Conservation (phyloP, 2,329 filamentous ascomycete genomes). For the Parastagonospora avenae region DNA sequence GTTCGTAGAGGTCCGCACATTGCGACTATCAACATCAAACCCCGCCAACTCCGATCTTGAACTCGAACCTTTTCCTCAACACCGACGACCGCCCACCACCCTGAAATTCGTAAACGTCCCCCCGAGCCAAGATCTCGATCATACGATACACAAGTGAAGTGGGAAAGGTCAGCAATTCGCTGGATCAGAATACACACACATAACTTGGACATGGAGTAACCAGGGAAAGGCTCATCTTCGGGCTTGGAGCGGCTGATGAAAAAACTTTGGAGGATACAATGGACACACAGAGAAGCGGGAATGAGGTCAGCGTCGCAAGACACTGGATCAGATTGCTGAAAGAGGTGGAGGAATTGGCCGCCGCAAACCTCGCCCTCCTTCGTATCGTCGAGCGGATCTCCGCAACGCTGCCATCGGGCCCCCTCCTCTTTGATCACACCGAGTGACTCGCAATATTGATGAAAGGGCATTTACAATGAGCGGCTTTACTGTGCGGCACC, state of each 20-base stretch:
- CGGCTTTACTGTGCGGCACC: too few species aligned
- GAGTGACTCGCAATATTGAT: too few species aligned
- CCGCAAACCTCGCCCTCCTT: not conserved
- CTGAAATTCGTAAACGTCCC: not conserved
- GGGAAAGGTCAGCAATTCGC: not conserved
- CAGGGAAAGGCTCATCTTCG: not conserved
- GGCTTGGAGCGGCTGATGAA: slow-evolving; percentile 1
- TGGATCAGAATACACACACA: not conserved
- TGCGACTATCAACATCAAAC: not conserved
- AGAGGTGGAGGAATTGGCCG: not conserved
- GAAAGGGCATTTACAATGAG: too few species aligned
- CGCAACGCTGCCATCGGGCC: not conserved
- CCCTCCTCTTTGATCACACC: not conserved
- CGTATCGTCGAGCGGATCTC: not conserved
- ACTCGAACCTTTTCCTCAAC: not conserved
- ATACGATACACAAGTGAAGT: not conserved
- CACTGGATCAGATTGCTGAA: slow-evolving; percentile 3
- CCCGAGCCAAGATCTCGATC: not conserved
- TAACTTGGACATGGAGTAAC: not conserved
- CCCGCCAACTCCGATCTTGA: not conserved
- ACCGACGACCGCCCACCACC: not conserved
- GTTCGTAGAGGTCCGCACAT: not conserved
- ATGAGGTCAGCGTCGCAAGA: slow-evolving; percentile 1
- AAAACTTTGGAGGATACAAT: not conserved
- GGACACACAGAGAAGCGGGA: slow-evolving; percentile 1